Conservation (phyloP, 805 yeast species). For the Metschnikowia aberdeeniae region DNA sequence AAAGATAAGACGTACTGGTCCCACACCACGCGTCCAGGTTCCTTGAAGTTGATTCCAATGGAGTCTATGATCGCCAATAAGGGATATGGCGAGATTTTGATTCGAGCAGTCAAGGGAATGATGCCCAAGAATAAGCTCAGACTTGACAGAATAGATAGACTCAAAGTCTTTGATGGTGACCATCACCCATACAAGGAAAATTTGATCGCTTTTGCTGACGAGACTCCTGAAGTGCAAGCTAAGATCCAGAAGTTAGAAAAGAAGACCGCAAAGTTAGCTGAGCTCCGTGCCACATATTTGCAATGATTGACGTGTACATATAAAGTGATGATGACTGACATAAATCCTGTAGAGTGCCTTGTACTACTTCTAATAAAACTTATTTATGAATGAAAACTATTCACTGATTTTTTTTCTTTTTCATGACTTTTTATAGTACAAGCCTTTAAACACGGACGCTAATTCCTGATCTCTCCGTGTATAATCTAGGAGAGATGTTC, state of each 20-base stretch:
- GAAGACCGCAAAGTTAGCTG: conserved; percentile 28
- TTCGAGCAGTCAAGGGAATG: conserved; percentile 92
- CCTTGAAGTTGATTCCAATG: conserved; percentile 80
- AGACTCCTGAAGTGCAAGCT: conserved; percentile 49
- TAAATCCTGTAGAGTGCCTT: too few relatives aligned
- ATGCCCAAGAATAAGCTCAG: conserved; percentile 87
- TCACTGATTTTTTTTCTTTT: background rate
- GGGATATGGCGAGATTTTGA: conserved; percentile 84
- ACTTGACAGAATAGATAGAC: conserved; percentile 71
- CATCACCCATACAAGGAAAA: conserved; percentile 84
- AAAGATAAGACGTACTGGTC: conserved; percentile 80
- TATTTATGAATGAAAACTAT: background rate
- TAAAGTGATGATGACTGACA: background rate
- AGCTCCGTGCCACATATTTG: conserved; percentile 32
- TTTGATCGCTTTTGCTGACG: conserved; percentile 80
- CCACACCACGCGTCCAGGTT: conserved; percentile 88
- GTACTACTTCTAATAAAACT: too few relatives aligned
- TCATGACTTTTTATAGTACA: conserved; percentile 2
- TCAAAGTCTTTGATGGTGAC: conserved; percentile 83
- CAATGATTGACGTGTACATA: conserved; percentile 6
- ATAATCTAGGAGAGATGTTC: conserved; percentile 96
- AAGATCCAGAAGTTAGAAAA: conserved; percentile 38
- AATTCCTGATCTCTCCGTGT: conserved; percentile 81
- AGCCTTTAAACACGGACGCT: conserved; percentile 31
- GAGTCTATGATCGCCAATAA: conserved; percentile 66